phyloP scores from a whole-genome alignment of 2,329 filamentous ascomycete genomes.

The Apiospora koreana region DNA sequence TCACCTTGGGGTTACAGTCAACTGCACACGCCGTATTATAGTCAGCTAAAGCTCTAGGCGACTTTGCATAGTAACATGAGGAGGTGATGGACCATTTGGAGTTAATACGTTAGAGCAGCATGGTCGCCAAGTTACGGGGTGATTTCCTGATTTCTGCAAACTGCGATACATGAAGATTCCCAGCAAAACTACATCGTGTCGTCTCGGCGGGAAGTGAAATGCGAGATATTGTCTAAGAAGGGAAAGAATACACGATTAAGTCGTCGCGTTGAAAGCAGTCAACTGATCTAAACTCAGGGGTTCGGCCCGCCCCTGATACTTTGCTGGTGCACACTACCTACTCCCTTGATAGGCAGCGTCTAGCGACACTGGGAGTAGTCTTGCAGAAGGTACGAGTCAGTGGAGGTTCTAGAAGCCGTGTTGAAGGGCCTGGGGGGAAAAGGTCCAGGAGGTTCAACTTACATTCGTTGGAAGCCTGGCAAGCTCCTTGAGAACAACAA shows the following conservation, averaged over 20 bases:
- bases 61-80: background rate
- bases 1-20: background rate
- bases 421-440: no score
- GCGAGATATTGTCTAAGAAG: background rate
- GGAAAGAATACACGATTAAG: background rate
- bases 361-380: constrained; percentile 11
- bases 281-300: background rate
- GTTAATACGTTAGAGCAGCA: background rate
- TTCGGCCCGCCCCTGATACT: background rate
- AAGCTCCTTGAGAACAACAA: background rate
- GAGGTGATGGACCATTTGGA: background rate
- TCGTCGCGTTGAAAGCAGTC: background rate
- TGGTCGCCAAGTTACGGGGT: background rate
- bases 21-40: background rate
- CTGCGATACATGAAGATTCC: background rate
- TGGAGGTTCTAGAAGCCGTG: no score
- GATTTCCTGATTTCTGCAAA: background rate
- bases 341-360: background rate
- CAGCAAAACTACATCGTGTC: background rate
- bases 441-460: background rate
- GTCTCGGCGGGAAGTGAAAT: no score
- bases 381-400: background rate
- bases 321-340: background rate
- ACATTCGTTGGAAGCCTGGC: constrained; percentile 6
- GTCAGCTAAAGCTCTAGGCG: background rate